These are phyloP conservation scores for Phytophthora citrophthora DNA, from an alignment of 352 stramenopile genomes.

Conservation along the genomic window DNA sequence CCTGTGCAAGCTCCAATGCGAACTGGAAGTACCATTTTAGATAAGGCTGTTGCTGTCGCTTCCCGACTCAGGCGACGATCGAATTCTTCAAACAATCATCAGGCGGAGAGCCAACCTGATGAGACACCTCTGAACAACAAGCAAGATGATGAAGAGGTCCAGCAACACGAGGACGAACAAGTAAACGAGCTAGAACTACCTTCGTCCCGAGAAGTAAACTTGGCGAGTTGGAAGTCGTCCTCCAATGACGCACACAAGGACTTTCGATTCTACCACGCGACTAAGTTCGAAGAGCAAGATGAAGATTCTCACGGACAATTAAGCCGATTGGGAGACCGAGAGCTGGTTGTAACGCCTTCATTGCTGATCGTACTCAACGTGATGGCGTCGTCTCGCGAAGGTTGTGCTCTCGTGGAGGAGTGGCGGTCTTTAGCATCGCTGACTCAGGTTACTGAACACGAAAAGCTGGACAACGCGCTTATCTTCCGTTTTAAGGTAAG, in stretches of 20 bases:
- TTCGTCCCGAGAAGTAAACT: slow-evolving; percentile 39
- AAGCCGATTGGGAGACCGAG: slow-evolving; percentile 57
- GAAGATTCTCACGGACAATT: slow-evolving; percentile 20
- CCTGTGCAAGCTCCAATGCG: slow-evolving; percentile 38
- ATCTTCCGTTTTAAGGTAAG: slow-evolving; percentile 82
- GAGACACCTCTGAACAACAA: slow-evolving; percentile 15
- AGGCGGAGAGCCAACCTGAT: slow-evolving; percentile 23
- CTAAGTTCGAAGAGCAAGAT: slow-evolving; percentile 43
- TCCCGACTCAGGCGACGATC: slow-evolving; percentile 50
- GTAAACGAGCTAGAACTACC: slow-evolving; percentile 21
- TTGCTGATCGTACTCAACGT: slow-evolving; percentile 55
- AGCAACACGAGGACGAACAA: slow-evolving; percentile 15
- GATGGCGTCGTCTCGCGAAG: slow-evolving; percentile 48
- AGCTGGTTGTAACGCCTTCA: slow-evolving; percentile 72
- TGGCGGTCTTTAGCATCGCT: slow-evolving; percentile 60
- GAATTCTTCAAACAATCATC: slow-evolving; percentile 39
- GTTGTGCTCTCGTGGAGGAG: slow-evolving; percentile 66
- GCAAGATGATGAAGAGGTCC: slow-evolving; percentile 17
- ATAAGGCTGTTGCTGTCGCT: slow-evolving; percentile 75
- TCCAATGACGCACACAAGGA: slow-evolving; percentile 40
- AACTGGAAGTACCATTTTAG: slow-evolving; percentile 73
- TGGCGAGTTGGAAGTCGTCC: slow-evolving; percentile 56
- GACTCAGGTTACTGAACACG: slow-evolving; percentile 58
- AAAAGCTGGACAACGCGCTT: slow-evolving; percentile 66
- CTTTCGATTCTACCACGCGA: slow-evolving; percentile 55